Percentiles rank a stretch among this genome's conserved stretches.
phyloP scores from a whole-genome alignment of 306 rosid genomes.

The Acmispon strigosus region DNA sequence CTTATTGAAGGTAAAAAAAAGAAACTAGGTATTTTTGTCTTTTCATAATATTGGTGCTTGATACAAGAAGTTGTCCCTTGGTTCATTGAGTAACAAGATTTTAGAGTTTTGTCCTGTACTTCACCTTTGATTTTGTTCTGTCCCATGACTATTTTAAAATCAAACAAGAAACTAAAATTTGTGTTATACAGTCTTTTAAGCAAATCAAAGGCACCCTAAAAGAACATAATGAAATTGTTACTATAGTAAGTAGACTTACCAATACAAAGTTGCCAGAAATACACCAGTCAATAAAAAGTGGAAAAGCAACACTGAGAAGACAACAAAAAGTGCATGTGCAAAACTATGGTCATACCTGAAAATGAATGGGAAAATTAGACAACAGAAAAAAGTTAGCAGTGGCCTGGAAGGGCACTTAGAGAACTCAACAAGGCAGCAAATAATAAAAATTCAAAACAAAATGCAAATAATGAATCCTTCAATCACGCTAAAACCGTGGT shows the following conservation, averaged over 20 bases:
- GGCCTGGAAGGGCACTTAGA: background rate
- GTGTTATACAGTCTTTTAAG: too few species aligned
- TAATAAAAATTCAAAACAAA: background rate
- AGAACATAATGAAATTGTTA: background rate
- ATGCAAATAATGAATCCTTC: background rate
- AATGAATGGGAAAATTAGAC: constrained; percentile 20
- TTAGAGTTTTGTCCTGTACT: too few species aligned
- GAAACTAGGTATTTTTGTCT: too few species aligned
- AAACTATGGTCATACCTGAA: constrained; percentile 94
- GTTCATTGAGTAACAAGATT: too few species aligned
- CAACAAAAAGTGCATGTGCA: constrained; percentile 78
- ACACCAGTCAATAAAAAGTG: constrained; percentile 78
- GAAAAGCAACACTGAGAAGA: constrained; percentile 75
- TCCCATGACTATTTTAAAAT: too few species aligned
- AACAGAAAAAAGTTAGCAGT: constrained; percentile 9
- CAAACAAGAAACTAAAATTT: too few species aligned
- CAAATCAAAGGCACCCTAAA: background rate
- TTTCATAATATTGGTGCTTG: too few species aligned
- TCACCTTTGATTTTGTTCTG: too few species aligned
- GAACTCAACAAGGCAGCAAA: constrained; percentile 5
- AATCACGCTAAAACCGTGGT: background rate
- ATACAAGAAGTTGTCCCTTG: too few species aligned
- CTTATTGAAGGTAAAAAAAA: too few species aligned
- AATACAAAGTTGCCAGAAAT: constrained; percentile 82
- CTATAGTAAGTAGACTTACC: constrained; percentile 46